These are phyloP conservation scores for Neostapfia colusana DNA, from an alignment of 176 grass and related monocot genomes.

Conservation along the genomic window DNA sequence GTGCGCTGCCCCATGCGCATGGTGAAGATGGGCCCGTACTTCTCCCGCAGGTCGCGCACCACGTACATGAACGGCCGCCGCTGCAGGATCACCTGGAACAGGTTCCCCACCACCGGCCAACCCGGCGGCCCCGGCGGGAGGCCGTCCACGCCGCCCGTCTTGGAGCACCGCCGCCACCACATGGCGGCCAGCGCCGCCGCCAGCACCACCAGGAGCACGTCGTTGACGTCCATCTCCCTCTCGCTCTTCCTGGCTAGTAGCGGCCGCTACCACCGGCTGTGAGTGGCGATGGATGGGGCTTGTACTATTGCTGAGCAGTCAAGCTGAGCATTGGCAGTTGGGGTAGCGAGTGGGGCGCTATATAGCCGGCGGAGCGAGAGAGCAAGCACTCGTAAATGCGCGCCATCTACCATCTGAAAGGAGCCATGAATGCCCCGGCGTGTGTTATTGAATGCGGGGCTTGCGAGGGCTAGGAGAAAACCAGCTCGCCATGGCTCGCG, in stretches of 20 bases:
- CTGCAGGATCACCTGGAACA: conserved; percentile 93
- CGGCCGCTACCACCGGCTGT: not conserved
- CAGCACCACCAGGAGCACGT: conserved; percentile 50
- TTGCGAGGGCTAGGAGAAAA: not conserved
- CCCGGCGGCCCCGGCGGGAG: conserved; percentile 78
- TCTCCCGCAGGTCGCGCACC: conserved; percentile 69
- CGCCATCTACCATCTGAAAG: conserved; percentile 55
- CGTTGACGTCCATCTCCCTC: conserved; percentile 51
- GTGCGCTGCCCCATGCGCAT: conserved; percentile 96
- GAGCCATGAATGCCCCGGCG: conserved; percentile 46
- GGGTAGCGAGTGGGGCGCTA: conserved; percentile 28
- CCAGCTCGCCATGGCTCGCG: conserved; percentile 27
- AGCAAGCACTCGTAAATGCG: conserved; percentile 36
- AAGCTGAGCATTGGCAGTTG: conserved; percentile 4
- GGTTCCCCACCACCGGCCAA: conserved; percentile 94
- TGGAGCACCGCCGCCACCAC: conserved; percentile 82
- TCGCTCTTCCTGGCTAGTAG: not conserved
- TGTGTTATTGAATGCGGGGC: conserved; percentile 40
- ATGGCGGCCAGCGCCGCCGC: conserved; percentile 45
- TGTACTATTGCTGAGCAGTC: not conserved
- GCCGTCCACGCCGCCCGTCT: conserved; percentile 49
- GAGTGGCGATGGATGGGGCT: too few relatives aligned
- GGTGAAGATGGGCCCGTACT: conserved; percentile 96
- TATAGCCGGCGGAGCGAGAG: conserved; percentile 27
- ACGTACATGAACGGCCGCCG: conserved; percentile 94